A percentile compares a stretch with the other conserved stretches of the same genome.
phyloP scores from a whole-genome alignment of 2,329 filamentous ascomycete genomes.

The Achaetomium macrosporum region DNA sequence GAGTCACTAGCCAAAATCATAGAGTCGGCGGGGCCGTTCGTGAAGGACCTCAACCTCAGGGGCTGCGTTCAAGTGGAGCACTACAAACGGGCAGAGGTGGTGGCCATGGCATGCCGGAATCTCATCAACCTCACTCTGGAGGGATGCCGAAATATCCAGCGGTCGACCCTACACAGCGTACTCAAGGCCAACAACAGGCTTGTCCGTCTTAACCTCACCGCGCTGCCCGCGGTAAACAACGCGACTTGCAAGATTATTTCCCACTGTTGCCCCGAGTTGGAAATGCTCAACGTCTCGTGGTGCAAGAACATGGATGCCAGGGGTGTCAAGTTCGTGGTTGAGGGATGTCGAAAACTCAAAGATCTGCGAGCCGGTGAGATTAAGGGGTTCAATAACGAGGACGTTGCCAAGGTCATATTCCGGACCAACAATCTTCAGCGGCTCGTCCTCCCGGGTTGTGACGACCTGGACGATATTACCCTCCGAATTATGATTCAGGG shows the following conservation, averaged over 20 bases:
- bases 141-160: conserved; percentile 79
- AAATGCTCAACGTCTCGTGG: conserved; percentile 86
- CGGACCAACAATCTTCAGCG: conserved; percentile 74
- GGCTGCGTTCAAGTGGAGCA: conserved; percentile 87
- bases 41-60: conserved; percentile 82
- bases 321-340: conserved; percentile 66
- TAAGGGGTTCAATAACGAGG: conserved; percentile 67
- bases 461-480: conserved; percentile 68
- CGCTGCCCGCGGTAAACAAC: conserved; percentile 73
- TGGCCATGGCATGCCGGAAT: conserved; percentile 81
- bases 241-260: conserved; percentile 81
- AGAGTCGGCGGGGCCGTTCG: conserved; percentile 76
- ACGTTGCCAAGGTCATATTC: conserved; percentile 70
- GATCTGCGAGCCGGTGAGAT: conserved; percentile 82
- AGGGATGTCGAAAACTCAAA: conserved; percentile 64
- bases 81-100: conserved; percentile 67
- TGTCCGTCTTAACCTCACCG: conserved; percentile 80
- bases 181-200: conserved; percentile 68
- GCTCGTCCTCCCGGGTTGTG: conserved; percentile 75
- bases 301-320: conserved; percentile 78
- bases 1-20: conserved; percentile 82
- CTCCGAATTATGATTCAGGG: conserved; percentile 73
- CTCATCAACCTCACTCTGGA: conserved; percentile 83
- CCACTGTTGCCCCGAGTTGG: conserved; percentile 71
- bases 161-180: conserved; percentile 70